Evolutionary conservation across 208 protist species (phyloP), one percentile per base, ranked within the genome.

Genomic region (Leishmania amazonensis): DNA sequence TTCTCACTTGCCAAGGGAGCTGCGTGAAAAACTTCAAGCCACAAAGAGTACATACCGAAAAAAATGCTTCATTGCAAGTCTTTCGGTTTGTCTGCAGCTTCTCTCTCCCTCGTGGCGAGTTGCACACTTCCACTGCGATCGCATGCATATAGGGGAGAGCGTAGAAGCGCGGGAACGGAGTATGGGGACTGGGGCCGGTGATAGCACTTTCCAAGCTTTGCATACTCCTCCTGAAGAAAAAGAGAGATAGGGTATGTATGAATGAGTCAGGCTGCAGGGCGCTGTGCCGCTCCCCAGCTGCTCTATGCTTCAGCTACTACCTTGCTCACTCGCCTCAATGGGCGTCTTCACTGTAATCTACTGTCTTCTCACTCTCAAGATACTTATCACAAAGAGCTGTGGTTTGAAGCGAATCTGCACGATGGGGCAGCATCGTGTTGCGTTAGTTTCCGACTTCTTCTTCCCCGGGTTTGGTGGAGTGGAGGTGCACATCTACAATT

Each of bases 401-500:
- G 45, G 72, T 13, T 62, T 31, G 28, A 54, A 45, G 72, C 1
- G 47, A 76, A 42, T 40, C 38, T 76, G 51, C 31, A 45, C 31
- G 47, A 96, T 96, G 95, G 85, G 86, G 9, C 79, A 72, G 9
- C 92, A 98, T 78, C 87, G 91, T 28, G 91, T 98, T 19, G 94
- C 94, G 0, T 45, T 99, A 70, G 92, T 99, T 28, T 99, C 96
- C 28, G 99, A 99, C 90, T 99, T 99, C 81, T 99, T 99, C 79
- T 99, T 98, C 81, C 99, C 99, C 11, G 98, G 99, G 47, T 98
- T 99, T 82, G 99, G 99, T 51, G 99, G 99, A 67, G 99, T 99
- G 9, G 99, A 99, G 89, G 96, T 94, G 58, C 99, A 99, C 94
- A 95, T 99, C 65, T 99, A 99, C 91, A 98, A 99, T 83, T 84